Base-by-base conservation (phyloP, 1,284 basidiomycete genomes). In the Schizophyllum amplum region DNA sequence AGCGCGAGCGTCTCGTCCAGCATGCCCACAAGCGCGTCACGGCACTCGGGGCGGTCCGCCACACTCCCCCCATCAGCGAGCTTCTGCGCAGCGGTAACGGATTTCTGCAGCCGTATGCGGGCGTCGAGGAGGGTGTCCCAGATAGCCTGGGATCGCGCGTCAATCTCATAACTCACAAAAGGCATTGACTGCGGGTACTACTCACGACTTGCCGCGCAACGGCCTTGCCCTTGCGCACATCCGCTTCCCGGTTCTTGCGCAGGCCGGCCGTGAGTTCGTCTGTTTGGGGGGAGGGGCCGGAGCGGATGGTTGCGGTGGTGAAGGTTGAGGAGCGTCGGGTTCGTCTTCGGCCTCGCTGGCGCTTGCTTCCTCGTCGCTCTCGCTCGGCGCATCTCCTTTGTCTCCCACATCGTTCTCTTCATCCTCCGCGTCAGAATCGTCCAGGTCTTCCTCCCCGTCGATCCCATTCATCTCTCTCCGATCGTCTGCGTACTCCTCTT, bases 61-160 rank as follows among this genome's bases (percentile, higher is more conserved):
- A 65, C 71, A 56, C 62, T 59, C 54, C 65, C 61, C 42, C 70
- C 62, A 25, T 71, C 65, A 52, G 55, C 20, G 25, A 27, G 23
- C 72, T 78, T 61, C 65, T 92, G 89, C 4, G 83, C 77, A 11
- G 84, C 75, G 1, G 74, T 67, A 51, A 86, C 75, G 22, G 85
- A 81, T 73, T 94, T 97, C 72, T 97, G 94, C 55, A 96, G 71
- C 25, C 86, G 86, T 68, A 98, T 98, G 42, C 94, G 84, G 20
- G 90, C 82, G 66, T 95, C 92, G 42, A 97, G 78, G 33, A 97
- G 75, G 5, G 79, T 78, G 68, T 96, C 92, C 85, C 92, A 96
- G 26, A 94, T 72, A 4, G 78, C 76, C 92, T 96, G 61, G 15
- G 59, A 15, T 46, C 21, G 17, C 62, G 55, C 54, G 59, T 49